These are phyloP conservation scores for Rhizopus arrhizus DNA, from an alignment of 371 early-diverging fungal genomes.

Conservation along the genomic window DNA sequence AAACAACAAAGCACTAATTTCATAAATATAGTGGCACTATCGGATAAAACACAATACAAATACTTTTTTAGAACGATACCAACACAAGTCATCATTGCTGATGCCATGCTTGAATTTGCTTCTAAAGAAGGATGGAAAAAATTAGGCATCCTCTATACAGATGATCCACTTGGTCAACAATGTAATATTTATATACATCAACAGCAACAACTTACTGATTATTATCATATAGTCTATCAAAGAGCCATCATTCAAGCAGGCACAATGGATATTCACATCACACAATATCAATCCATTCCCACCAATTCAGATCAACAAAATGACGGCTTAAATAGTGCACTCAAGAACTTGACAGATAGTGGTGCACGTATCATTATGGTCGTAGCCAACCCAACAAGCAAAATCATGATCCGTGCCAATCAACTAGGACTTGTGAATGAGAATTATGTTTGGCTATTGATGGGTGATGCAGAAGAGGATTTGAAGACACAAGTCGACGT, in stretches of 20 bases:
- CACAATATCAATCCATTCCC: conserved; percentile 40
- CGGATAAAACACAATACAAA: conserved; percentile 45
- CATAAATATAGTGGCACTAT: conserved; percentile 38
- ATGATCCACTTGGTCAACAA: conserved; percentile 54
- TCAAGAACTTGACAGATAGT: conserved; percentile 36
- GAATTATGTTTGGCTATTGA: conserved; percentile 60
- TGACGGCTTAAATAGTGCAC: conserved; percentile 23
- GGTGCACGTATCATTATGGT: conserved; percentile 51
- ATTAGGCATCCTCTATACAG: conserved; percentile 48
- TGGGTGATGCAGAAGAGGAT: conserved; percentile 44
- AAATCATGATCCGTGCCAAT: conserved; percentile 41
- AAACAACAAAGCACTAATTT: background rate
- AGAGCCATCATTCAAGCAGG: conserved; percentile 42
- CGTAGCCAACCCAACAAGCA: conserved; percentile 36
- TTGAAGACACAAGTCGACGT: conserved; percentile 26
- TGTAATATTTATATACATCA: conserved; percentile 26
- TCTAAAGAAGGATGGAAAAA: conserved; percentile 50
- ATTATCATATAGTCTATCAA: conserved; percentile 35
- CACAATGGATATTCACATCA: conserved; percentile 36
- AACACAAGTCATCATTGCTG: conserved; percentile 47
- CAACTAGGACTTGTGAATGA: conserved; percentile 32
- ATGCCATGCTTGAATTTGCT: conserved; percentile 51
- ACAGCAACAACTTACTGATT: background rate
- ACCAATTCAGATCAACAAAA: conserved; percentile 7
- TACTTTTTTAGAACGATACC: conserved; percentile 62